Base-by-base conservation (phyloP, 2,329 filamentous ascomycete genomes). In the Thielaviopsis punctulata region DNA sequence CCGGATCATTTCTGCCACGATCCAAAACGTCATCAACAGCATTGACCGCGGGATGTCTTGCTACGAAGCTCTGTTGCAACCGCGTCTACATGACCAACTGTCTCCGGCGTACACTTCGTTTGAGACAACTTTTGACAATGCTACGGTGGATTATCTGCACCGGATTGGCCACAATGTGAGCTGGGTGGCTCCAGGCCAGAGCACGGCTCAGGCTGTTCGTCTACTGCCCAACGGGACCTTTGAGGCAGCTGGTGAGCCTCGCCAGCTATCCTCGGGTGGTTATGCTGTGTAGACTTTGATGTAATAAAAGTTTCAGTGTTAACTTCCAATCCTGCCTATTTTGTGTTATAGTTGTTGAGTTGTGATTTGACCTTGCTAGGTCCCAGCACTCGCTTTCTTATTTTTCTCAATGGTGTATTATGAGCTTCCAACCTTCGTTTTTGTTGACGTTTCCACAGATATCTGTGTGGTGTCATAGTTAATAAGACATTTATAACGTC, bases 71-170 rank as follows among this genome's bases (percentile, higher is more conserved):
- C 66, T 95, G 0, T 76, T 74, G 0, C 65, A 75, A 55, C 84
- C 86, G 0, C 70, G 89, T 1, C 64, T 95, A 22, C 88, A 95
- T 60, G 86, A 95, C 60, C 88, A 95, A 67, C 70, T 95, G 5
- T 69, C 81, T 3, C 88, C 88, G 0, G 77, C 84, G 49, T 68
- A 69, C 52, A 75, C 82, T 1, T 68, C 65, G 0, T 85, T 94
- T 49, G 88, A 95, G 67, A 81, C 77, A 39, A 65, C 69, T 0
- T 93, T 81, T 58, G 76, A 92, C 57, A 84, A 87, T 58, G 63
- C 64, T 0, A 86, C 84, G 0, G 78, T 83, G 1, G 76, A 73
- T 0, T 85, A 76, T 58, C 70, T 95, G 74, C 67, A 70, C 49
- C 67, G 66, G 0, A 68, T 80, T 44, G 84, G 84, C 0, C 84